A percentile compares a stretch with the other conserved stretches of the same genome.
Conservation (phyloP, 2,329 filamentous ascomycete genomes). For the Bretziella fagacearum region DNA sequence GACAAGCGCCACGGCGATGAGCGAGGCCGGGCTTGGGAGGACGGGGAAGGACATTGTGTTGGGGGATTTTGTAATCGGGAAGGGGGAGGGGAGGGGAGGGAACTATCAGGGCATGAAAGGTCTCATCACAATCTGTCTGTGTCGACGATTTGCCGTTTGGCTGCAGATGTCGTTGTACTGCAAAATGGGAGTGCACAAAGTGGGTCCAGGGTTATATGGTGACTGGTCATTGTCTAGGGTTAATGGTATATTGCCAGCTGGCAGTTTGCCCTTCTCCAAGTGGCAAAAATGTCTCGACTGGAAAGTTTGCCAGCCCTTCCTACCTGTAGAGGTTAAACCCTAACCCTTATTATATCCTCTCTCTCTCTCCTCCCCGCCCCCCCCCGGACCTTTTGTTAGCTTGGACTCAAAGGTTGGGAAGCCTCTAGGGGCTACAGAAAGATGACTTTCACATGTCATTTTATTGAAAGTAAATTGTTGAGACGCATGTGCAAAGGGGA, state of each 20-base stretch:
- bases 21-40: constrained; percentile 36
- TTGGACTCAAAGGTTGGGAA: no score
- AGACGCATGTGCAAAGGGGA: constrained; percentile 3
- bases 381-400: background rate
- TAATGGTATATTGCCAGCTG: no score
- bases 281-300: no score
- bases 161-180: no score
- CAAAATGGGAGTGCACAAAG: no score
- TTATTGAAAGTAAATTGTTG: constrained; percentile 7
- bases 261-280: no score
- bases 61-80: background rate
- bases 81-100: background rate
- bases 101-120: background rate
- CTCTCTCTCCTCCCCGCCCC: background rate
- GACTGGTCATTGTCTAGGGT: no score
- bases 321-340: no score
- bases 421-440: background rate
- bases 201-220: no score
- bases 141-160: no score
- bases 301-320: no score
- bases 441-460: constrained; percentile 7
- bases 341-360: background rate
- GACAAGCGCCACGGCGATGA: constrained; percentile 56
- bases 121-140: no score
- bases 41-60: constrained; percentile 31